Percentiles rank a stretch among this genome's conserved stretches.
phyloP scores from a whole-genome alignment of 2,329 filamentous ascomycete genomes.

The Trichoderma hamatum region DNA sequence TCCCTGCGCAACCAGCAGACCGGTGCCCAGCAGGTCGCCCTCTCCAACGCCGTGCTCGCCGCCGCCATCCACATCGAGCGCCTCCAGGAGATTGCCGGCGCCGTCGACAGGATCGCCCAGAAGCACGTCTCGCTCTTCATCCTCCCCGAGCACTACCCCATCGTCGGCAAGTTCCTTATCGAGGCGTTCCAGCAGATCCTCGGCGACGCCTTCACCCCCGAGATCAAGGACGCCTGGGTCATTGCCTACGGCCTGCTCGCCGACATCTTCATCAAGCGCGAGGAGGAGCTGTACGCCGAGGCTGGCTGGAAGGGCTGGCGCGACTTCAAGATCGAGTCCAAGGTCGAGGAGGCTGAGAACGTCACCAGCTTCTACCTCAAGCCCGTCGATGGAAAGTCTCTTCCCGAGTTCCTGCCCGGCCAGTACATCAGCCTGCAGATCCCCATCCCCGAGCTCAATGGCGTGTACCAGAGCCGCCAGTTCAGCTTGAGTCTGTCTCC shows the following conservation, averaged over 20 bases:
- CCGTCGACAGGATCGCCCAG: constrained; percentile 70
- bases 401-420: constrained; percentile 68
- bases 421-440: constrained; percentile 73
- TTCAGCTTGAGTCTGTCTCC: constrained; percentile 71
- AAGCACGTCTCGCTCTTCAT: constrained; percentile 75
- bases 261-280: constrained; percentile 68
- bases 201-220: constrained; percentile 65
- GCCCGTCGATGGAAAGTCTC: constrained; percentile 56
- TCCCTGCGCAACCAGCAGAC: constrained; percentile 70
- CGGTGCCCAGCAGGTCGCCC: constrained; percentile 67
- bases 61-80: constrained; percentile 75
- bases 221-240: constrained; percentile 70
- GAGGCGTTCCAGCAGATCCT: constrained; percentile 69
- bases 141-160: constrained; percentile 67
- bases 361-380: constrained; percentile 72
- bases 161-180: constrained; percentile 71
- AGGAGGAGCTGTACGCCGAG: constrained; percentile 62
- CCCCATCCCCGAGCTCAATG: constrained; percentile 59
- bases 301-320: constrained; percentile 52
- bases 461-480: constrained; percentile 70
- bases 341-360: constrained; percentile 61
- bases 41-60: constrained; percentile 69
- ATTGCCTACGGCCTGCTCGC: constrained; percentile 73
- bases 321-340: constrained; percentile 59
- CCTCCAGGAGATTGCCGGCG: constrained; percentile 58